Percentiles rank a stretch among this genome's conserved stretches.
These are phyloP conservation scores for Fusarium denticulatum DNA, from an alignment of 2,329 filamentous ascomycete species.

Conservation along the genomic window DNA sequence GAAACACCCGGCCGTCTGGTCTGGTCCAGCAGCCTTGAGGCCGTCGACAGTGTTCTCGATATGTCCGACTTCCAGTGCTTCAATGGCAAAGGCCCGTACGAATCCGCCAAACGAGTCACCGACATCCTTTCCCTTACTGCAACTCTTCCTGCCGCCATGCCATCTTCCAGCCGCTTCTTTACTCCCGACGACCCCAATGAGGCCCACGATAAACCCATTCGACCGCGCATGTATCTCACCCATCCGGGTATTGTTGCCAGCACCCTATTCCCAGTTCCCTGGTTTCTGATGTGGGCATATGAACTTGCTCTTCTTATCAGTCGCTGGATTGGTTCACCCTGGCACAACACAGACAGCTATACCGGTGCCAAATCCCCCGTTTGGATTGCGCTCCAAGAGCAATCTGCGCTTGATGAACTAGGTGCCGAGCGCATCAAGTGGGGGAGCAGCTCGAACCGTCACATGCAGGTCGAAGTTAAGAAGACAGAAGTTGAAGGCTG, in stretches of 20 bases:
- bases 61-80: constrained; percentile 81
- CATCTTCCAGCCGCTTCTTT: constrained; percentile 68
- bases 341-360: constrained; percentile 84
- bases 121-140: constrained; percentile 83
- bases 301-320: constrained; percentile 73
- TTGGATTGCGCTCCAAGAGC: constrained; percentile 78
- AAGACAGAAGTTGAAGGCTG: constrained; percentile 88
- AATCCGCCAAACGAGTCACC: constrained; percentile 86
- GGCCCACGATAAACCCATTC: constrained; percentile 38
- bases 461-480: constrained; percentile 70
- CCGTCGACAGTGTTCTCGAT: constrained; percentile 63
- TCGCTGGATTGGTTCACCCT: constrained; percentile 84
- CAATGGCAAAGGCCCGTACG: constrained; percentile 73
- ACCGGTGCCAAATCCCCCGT: constrained; percentile 78
- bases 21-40: constrained; percentile 88
- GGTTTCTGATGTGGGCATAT: constrained; percentile 77
- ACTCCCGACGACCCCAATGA: constrained; percentile 42
- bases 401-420: constrained; percentile 67
- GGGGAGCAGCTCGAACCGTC: constrained; percentile 76
- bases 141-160: constrained; percentile 69
- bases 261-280: constrained; percentile 78
- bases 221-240: constrained; percentile 76
- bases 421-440: constrained; percentile 75
- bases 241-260: constrained; percentile 92
- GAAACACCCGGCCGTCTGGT: constrained; percentile 73